Evolutionary conservation across 306 rosid species (phyloP).

Genomic region (Fragaria iinumae): DNA sequence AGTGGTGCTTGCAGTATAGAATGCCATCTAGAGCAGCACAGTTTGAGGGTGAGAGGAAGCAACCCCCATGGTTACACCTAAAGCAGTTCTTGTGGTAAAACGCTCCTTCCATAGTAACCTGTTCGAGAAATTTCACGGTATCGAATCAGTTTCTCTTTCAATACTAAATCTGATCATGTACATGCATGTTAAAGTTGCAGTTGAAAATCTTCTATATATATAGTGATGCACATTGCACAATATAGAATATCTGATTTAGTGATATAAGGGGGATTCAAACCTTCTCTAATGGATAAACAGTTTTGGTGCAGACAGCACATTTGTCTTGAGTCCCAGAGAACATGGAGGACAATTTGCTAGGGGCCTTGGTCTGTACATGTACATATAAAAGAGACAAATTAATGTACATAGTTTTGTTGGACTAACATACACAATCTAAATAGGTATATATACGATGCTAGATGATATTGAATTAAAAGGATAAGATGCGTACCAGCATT

Average conservation of each 20-base stretch:
- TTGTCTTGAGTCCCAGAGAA: constrained; percentile 89
- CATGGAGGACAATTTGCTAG: constrained; percentile 60
- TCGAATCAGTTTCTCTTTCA: not conserved
- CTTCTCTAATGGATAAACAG: constrained; percentile 79
- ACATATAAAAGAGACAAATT: not conserved
- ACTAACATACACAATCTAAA: not conserved
- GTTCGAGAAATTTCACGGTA: not conserved
- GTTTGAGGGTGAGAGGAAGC: constrained; percentile 54
- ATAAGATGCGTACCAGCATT: constrained; percentile 37
- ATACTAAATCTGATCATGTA: not conserved
- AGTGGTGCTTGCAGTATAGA: constrained; percentile 77
- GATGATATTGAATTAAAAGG: not conserved
- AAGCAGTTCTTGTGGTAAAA: constrained; percentile 73
- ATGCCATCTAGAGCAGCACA: constrained; percentile 75
- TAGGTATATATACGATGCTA: not conserved
- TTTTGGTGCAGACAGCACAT: constrained; percentile 73
- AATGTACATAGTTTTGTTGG: not conserved
- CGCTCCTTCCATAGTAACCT: constrained; percentile 70
- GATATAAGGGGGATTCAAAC: constrained; percentile 24
- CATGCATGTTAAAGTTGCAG: not conserved
- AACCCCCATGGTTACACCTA: constrained; percentile 70
- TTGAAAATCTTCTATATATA: no score
- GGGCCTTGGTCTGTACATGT: constrained; percentile 43
- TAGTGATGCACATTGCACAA: no score
- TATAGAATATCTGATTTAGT: not conserved